Percentiles rank a stretch among this genome's conserved stretches.
Evolutionary conservation across 768 basidiomycete species (phyloP).

Genomic region (Hygrocybe coccinea): DNA sequence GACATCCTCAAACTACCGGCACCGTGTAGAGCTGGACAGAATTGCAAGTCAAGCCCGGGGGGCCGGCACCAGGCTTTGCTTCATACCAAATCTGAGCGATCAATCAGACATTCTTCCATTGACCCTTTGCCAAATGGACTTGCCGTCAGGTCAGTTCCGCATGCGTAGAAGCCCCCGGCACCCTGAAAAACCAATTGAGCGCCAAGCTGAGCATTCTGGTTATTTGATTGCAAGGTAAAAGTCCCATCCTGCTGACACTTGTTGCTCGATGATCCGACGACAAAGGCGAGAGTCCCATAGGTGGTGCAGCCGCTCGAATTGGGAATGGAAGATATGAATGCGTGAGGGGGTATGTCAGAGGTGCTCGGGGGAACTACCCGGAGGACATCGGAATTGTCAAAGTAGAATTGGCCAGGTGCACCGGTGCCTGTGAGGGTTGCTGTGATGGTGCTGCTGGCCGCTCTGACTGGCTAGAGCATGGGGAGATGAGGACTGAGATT

Average conservation of each 20-base stretch:
- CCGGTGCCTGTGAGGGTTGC: slow-evolving; percentile 25
- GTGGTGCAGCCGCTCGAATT: slow-evolving; percentile 21
- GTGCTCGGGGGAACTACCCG: slow-evolving; percentile 16
- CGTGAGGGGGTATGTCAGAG: slow-evolving; percentile 11
- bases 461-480: slow-evolving; percentile 25
- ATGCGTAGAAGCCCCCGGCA: slow-evolving; percentile 31
- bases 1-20: slow-evolving; percentile 1
- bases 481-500: not conserved
- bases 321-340: slow-evolving; percentile 21
- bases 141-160: slow-evolving; percentile 25
- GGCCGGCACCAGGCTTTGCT: slow-evolving; percentile 1
- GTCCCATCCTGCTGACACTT: slow-evolving; percentile 22
- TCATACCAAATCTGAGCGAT: slow-evolving; percentile 7
- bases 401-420: slow-evolving; percentile 29
- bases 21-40: slow-evolving; percentile 7
- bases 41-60: not conserved
- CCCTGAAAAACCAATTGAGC: slow-evolving; percentile 23
- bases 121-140: slow-evolving; percentile 6
- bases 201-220: slow-evolving; percentile 29
- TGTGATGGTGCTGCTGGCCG: slow-evolving; percentile 19
- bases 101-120: not conserved
- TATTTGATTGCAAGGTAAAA: slow-evolving; percentile 27
- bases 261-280: slow-evolving; percentile 25
- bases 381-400: slow-evolving; percentile 27
- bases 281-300: slow-evolving; percentile 26